Evolutionary conservation across 169 alveolate genomes (phyloP).

Genomic region (Plasmodium cynomolgi): DNA sequence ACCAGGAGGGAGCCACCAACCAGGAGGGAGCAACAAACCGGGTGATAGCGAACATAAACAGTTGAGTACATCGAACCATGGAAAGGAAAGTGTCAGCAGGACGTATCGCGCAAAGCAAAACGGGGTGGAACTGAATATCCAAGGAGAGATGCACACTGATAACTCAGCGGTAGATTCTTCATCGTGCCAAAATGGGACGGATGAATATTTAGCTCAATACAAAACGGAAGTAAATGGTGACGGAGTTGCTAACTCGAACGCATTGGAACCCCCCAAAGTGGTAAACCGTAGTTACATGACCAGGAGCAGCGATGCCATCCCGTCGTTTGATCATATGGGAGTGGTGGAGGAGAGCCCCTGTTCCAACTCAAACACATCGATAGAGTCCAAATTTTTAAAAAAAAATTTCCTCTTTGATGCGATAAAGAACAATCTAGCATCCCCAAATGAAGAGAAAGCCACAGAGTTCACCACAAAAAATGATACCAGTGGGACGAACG

Average conservation of each 20-base stretch:
- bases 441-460: not conserved
- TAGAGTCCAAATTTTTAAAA: conserved; percentile 8
- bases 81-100: not conserved
- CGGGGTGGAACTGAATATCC: not conserved
- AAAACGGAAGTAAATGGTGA: not conserved
- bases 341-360: not conserved
- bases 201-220: not conserved
- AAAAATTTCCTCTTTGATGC: conserved; percentile 6
- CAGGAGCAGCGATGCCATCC: not conserved
- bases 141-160: not conserved
- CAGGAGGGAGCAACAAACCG: not conserved
- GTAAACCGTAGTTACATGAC: not conserved
- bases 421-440: conserved; percentile 2
- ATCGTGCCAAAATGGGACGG: not conserved
- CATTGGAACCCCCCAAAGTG: not conserved
- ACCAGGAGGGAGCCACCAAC: too few relatives aligned
- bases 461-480: not conserved
- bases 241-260: not conserved
- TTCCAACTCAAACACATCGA: conserved; percentile 18
- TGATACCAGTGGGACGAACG: not conserved
- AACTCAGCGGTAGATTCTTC: not conserved
- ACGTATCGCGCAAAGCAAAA: not conserved
- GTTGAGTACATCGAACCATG: not conserved
- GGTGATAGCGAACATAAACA: not conserved
- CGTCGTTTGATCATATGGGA: not conserved